Conservation (phyloP, 2,329 filamentous ascomycete species). For the Monosporascus sp. region DNA sequence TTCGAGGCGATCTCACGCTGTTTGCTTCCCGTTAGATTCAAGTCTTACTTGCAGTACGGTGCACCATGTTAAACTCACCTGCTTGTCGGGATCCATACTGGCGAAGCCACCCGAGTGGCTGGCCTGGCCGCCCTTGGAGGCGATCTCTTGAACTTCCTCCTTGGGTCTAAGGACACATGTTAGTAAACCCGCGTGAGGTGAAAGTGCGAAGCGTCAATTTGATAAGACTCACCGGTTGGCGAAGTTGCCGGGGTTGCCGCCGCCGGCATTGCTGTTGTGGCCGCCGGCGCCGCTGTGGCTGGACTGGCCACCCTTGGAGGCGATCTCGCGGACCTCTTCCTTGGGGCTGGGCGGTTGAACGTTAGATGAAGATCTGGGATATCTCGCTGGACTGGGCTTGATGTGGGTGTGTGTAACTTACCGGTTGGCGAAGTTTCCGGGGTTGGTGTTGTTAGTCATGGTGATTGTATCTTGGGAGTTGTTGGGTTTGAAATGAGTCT, state of each 20-base stretch:
- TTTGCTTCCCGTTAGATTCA: not conserved
- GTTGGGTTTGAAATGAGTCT: not conserved
- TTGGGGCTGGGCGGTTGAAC: not conserved
- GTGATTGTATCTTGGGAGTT: not conserved
- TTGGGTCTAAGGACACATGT: conserved; percentile 21
- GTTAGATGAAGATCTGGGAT: not conserved
- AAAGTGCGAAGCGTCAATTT: not conserved
- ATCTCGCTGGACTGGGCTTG: too few relatives aligned
- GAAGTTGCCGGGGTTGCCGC: conserved; percentile 32
- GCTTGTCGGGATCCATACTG: conserved; percentile 35
- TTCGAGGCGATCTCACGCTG: conserved; percentile 50
- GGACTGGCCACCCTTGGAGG: conserved; percentile 34
- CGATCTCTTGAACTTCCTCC: conserved; percentile 39
- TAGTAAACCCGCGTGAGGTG: not conserved
- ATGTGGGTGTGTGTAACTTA: not conserved
- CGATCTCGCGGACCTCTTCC: conserved; percentile 25
- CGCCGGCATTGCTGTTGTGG: not conserved
- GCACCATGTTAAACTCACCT: conserved; percentile 21
- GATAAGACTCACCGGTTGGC: conserved; percentile 25
- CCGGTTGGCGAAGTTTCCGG: not conserved
- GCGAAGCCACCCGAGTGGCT: conserved; percentile 34
- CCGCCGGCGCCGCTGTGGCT: conserved; percentile 19
- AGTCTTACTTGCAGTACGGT: not conserved
- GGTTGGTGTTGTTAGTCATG: not conserved
- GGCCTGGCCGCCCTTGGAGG: conserved; percentile 34